A percentile compares a stretch with the other conserved stretches of the same genome.
These are phyloP conservation scores for Aurinia saxatilis DNA, from an alignment of 345 rosid species.

Conservation along the genomic window DNA sequence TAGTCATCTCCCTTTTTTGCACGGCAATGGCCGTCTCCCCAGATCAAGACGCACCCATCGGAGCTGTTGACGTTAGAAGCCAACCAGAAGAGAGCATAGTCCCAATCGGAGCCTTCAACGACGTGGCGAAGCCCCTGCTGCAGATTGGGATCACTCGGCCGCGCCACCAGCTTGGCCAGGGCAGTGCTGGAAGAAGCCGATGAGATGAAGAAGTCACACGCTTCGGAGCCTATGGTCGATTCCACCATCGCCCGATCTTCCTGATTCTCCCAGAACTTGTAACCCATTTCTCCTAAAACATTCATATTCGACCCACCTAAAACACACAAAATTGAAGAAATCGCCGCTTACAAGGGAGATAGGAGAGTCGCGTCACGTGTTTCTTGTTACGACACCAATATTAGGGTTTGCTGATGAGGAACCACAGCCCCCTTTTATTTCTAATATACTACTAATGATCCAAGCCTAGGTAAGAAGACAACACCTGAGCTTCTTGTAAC, in stretches of 20 bases:
- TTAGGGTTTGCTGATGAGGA: conserved; percentile 15
- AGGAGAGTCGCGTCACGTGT: conserved; percentile 12
- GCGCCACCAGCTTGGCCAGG: conserved; percentile 33
- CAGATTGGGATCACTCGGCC: conserved; percentile 49
- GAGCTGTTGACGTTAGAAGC: conserved; percentile 50
- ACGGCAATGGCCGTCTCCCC: conserved; percentile 83
- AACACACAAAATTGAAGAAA: neutral
- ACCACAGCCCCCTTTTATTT: neutral
- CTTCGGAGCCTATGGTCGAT: conserved; percentile 69
- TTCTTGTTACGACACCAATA: conserved; percentile 11
- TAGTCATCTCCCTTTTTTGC: conserved; percentile 25
- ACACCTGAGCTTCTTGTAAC: neutral
- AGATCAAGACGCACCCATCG: conserved; percentile 58
- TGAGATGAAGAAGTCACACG: conserved; percentile 58
- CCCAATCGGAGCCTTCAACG: conserved; percentile 72
- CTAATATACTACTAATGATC: neutral
- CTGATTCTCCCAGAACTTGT: conserved; percentile 54
- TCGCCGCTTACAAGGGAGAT: conserved; percentile 1
- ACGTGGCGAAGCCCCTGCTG: conserved; percentile 56
- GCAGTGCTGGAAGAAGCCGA: conserved; percentile 38
- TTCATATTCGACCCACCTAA: neutral
- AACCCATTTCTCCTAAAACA: conserved; percentile 43
- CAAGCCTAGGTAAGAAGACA: neutral
- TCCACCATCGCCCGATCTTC: conserved; percentile 67
- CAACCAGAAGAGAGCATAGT: conserved; percentile 70